phyloP scores from a whole-genome alignment of 192 early-diverging fungal genomes.

The Backusella liffmaniae region DNA sequence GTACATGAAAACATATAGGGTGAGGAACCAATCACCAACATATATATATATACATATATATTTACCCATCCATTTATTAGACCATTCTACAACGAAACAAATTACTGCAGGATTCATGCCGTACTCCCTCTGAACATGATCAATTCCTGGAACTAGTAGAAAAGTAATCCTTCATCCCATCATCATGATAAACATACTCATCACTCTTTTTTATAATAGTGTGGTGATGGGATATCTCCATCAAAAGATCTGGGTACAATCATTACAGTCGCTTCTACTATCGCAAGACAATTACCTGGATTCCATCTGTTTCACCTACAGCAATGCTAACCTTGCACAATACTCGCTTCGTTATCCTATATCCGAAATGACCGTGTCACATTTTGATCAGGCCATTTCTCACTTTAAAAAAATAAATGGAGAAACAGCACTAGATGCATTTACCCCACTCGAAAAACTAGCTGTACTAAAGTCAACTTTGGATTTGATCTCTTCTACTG shows the following conservation, averaged over 20 bases:
- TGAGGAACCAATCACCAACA: neutral
- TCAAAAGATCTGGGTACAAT: constrained; percentile 53
- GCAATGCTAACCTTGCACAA: constrained; percentile 30
- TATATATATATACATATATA: neutral
- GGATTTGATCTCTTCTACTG: constrained; percentile 43
- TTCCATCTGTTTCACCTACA: constrained; percentile 36
- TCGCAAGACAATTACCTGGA: constrained; percentile 45
- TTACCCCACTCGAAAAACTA: constrained; percentile 53
- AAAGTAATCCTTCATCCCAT: constrained; percentile 37
- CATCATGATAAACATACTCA: neutral
- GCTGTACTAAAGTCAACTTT: constrained; percentile 43
- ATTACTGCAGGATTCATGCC: constrained; percentile 23
- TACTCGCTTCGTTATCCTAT: constrained; percentile 42
- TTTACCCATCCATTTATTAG: neutral
- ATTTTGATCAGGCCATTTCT: constrained; percentile 30
- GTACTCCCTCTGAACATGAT: constrained; percentile 41
- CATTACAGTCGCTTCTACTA: constrained; percentile 39
- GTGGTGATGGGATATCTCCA: constrained; percentile 49
- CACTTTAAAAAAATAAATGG: constrained; percentile 26
- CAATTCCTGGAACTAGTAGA: constrained; percentile 49
- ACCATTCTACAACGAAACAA: constrained; percentile 27
- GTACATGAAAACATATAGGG: constrained; percentile 44
- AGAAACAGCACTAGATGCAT: constrained; percentile 17
- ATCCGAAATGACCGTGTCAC: constrained; percentile 35
- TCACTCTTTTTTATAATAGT: constrained; percentile 27